Evolutionary conservation across 768 basidiomycete genomes (phyloP).

Genomic region (Boletellus ananiceps): DNA sequence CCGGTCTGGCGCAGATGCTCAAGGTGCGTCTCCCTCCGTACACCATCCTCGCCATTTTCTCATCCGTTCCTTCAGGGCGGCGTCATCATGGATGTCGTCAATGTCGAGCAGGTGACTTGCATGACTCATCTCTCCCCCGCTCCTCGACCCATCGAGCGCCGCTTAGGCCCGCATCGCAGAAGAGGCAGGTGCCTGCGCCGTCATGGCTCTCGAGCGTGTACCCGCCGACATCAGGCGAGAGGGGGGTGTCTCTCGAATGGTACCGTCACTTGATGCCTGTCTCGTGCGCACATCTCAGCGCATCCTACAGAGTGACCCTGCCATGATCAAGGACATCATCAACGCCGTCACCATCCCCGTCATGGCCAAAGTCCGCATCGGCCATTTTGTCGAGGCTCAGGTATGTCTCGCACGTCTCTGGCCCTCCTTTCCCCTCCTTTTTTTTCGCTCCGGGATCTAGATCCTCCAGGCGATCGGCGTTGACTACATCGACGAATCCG

Average conservation of each 20-base stretch:
- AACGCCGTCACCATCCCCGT: constrained; percentile 95
- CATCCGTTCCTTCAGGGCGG: constrained; percentile 49
- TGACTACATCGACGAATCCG: constrained; percentile 95
- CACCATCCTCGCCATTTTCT: neutral
- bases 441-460: constrained; percentile 33
- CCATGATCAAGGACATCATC: constrained; percentile 95
- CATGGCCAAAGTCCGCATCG: constrained; percentile 95
- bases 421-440: neutral
- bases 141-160: constrained; percentile 21
- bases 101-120: constrained; percentile 53
- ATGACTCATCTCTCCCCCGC: neutral
- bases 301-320: constrained; percentile 71
- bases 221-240: constrained; percentile 90
- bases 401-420: constrained; percentile 33
- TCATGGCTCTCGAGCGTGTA: constrained; percentile 95
- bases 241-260: constrained; percentile 97
- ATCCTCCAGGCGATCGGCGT: constrained; percentile 92
- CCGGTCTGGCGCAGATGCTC: constrained; percentile 94
- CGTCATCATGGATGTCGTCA: constrained; percentile 95
- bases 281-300: neutral
- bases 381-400: constrained; percentile 96
- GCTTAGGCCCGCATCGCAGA: constrained; percentile 89
- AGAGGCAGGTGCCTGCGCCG: constrained; percentile 95
- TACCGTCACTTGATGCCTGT: constrained; percentile 32
- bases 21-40: constrained; percentile 48